Evolutionary conservation across 768 basidiomycete species (phyloP).

Genomic region (Lanmaoa pseudosensibilis): DNA sequence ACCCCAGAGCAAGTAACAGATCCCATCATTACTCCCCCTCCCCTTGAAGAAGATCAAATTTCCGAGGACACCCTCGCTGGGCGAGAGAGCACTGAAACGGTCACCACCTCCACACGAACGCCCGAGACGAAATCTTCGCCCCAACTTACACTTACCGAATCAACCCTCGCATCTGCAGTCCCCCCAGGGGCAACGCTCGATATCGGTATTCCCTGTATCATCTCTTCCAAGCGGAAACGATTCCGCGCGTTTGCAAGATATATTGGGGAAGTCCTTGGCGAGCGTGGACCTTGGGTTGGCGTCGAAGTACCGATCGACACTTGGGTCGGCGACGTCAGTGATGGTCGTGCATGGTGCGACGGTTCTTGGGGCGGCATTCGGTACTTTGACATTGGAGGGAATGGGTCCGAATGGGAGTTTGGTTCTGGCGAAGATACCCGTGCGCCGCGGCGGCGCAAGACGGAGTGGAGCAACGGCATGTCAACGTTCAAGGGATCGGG

Average conservation of each 20-base stretch:
- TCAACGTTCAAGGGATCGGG: constrained; percentile 38
- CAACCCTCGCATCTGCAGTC: constrained; percentile 22
- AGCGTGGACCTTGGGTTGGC: constrained; percentile 84
- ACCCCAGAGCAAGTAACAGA: constrained; percentile 7
- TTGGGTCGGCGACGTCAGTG: constrained; percentile 50
- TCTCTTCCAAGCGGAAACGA: constrained; percentile 76
- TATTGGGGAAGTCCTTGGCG: constrained; percentile 83
- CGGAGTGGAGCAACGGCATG: constrained; percentile 27
- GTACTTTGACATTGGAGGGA: constrained; percentile 75
- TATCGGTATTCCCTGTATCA: constrained; percentile 89
- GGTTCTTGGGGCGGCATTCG: constrained; percentile 79
- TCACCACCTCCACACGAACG: constrained; percentile 23
- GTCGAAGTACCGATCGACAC: constrained; percentile 76
- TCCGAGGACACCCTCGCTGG: constrained; percentile 23
- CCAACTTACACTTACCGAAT: constrained; percentile 22
- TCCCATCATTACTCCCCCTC: constrained; percentile 7
- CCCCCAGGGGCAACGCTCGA: constrained; percentile 68
- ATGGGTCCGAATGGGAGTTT: constrained; percentile 64
- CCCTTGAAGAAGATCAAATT: constrained; percentile 13
- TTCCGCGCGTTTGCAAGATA: constrained; percentile 88
- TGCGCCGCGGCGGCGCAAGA: constrained; percentile 27
- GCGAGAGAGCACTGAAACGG: constrained; percentile 28
- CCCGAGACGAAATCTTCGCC: constrained; percentile 20
- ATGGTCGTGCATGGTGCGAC: constrained; percentile 83
- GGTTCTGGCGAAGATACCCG: constrained; percentile 43